phyloP scores from a whole-genome alignment of 176 grass and related monocot species.

The Phoenix dactylifera region DNA sequence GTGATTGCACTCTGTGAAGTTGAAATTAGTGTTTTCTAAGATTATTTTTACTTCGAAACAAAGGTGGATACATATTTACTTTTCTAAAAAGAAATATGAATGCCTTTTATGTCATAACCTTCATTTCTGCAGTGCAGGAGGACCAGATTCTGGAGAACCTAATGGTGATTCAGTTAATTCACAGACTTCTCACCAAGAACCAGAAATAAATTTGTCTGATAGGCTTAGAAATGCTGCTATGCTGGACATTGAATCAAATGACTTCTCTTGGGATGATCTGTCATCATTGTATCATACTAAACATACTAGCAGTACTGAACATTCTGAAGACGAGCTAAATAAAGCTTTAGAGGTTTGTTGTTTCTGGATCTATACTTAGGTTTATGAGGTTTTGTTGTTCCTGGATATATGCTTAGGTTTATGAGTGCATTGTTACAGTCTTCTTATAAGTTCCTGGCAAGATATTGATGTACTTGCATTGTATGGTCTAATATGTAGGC shows the following conservation, averaged over 20 bases:
- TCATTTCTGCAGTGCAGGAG: slow-evolving; percentile 41
- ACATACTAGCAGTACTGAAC: slow-evolving; percentile 52
- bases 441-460: too few species aligned
- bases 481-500: too few species aligned
- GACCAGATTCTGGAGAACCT: slow-evolving; percentile 21
- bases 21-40: neutral
- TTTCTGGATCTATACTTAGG: neutral
- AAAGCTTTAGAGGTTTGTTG: slow-evolving; percentile 76
- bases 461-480: too few species aligned
- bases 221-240: slow-evolving; percentile 65
- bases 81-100: neutral
- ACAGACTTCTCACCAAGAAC: slow-evolving; percentile 21
- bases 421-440: too few species aligned
- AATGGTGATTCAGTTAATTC: slow-evolving; percentile 16
- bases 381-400: slow-evolving; percentile 13
- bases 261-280: slow-evolving; percentile 60
- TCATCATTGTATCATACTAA: slow-evolving; percentile 82
- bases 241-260: slow-evolving; percentile 79
- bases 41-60: neutral
- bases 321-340: slow-evolving; percentile 64
- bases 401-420: too few species aligned
- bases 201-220: slow-evolving; percentile 54
- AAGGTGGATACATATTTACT: neutral
- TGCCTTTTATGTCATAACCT: neutral
- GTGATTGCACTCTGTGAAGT: neutral